Conservation (phyloP, 2,329 filamentous ascomycete genomes). For the Ploettnerulaceae sp. region DNA sequence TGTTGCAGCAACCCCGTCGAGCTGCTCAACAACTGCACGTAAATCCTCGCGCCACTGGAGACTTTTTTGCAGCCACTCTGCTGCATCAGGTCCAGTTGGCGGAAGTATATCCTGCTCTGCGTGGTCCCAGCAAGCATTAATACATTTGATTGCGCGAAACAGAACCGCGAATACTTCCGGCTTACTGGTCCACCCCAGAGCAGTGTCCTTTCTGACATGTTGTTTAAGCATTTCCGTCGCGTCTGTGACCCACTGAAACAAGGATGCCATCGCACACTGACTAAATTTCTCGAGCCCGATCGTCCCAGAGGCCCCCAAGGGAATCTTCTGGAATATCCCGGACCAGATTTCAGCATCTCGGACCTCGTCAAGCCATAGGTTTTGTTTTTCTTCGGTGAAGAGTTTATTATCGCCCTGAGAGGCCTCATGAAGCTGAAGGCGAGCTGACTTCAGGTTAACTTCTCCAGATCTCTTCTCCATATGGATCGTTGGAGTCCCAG, state of each 20-base stretch:
- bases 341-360: conserved; percentile 68
- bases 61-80: neutral
- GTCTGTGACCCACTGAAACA: conserved; percentile 43
- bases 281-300: neutral
- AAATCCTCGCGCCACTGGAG: neutral
- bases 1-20: neutral
- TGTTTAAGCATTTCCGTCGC: conserved; percentile 22
- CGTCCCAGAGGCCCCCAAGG: neutral
- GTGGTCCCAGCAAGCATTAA: conserved; percentile 17
- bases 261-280: neutral
- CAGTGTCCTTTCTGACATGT: conserved; percentile 48
- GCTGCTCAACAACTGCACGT: neutral
- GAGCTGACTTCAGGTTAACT: conserved; percentile 29
- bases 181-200: conserved; percentile 68
- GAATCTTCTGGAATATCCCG: conserved; percentile 34
- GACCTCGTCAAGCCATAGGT: conserved; percentile 84
- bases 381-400: conserved; percentile 88
- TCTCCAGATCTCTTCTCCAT: conserved; percentile 8
- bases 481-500: conserved; percentile 13
- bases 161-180: conserved; percentile 62
- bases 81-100: neutral
- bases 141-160: conserved; percentile 38
- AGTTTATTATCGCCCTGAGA: conserved; percentile 60
- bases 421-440: conserved; percentile 41
- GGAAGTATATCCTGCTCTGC: neutral